Percentiles rank a stretch among this genome's conserved stretches.
Conservation (phyloP, 1,139 yeast species). For the Pichia cactophila region DNA sequence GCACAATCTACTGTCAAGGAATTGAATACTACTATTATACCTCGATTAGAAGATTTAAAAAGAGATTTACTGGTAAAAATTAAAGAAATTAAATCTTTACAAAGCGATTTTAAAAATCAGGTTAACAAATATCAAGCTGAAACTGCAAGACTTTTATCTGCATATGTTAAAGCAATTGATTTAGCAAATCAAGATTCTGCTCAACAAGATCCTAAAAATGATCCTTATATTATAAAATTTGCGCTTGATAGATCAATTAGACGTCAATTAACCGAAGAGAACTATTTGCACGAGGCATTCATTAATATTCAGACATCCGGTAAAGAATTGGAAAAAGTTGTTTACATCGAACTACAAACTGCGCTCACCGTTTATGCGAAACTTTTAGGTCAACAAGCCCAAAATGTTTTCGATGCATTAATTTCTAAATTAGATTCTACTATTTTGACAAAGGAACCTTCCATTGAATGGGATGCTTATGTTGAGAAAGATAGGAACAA, state of each 20-base stretch:
- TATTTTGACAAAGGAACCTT: constrained; percentile 67
- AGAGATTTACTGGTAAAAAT: constrained; percentile 77
- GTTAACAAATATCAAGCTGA: constrained; percentile 61
- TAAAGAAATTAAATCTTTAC: constrained; percentile 75
- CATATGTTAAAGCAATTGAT: constrained; percentile 42
- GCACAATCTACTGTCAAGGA: constrained; percentile 69
- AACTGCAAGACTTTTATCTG: constrained; percentile 46
- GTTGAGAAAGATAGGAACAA: constrained; percentile 62
- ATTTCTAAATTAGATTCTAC: constrained; percentile 66
- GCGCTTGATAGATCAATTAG: constrained; percentile 69
- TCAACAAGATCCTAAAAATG: constrained; percentile 40
- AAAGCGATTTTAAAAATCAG: constrained; percentile 75
- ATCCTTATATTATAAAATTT: constrained; percentile 74
- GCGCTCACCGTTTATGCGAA: constrained; percentile 69
- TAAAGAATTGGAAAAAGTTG: constrained; percentile 80
- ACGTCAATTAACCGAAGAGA: constrained; percentile 75
- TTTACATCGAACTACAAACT: constrained; percentile 77
- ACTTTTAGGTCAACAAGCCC: constrained; percentile 60
- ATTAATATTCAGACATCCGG: constrained; percentile 83
- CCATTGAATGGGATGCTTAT: constrained; percentile 85
- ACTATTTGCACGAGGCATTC: constrained; percentile 80
- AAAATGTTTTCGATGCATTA: constrained; percentile 55
- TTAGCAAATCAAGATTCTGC: constrained; percentile 28
- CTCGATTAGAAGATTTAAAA: constrained; percentile 78
- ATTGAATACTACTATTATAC: constrained; percentile 59